phyloP scores from a whole-genome alignment of 768 basidiomycete genomes.

The Amyloporia xantha region DNA sequence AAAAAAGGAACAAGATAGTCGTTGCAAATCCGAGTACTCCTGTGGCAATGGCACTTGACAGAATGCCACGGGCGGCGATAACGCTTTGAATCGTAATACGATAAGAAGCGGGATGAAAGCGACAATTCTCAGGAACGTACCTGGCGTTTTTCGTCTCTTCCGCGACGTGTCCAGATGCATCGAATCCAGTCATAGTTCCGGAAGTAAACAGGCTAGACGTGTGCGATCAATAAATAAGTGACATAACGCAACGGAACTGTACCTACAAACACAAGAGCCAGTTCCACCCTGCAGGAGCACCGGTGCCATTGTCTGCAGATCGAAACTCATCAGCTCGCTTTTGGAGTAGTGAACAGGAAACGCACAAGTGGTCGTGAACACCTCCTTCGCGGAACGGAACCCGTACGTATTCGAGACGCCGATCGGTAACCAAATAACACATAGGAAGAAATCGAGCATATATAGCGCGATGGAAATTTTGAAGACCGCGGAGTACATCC shows the following conservation, averaged over 20 bases:
- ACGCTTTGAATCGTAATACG: too few relatives aligned
- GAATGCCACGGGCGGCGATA: slow-evolving; percentile 75
- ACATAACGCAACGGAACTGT: too few relatives aligned
- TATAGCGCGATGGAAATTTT: slow-evolving; percentile 67
- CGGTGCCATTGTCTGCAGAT: slow-evolving; percentile 80
- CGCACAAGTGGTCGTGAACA: slow-evolving; percentile 76
- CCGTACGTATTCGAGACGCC: slow-evolving; percentile 87
- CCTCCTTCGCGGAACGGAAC: slow-evolving; percentile 76
- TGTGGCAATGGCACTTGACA: slow-evolving; percentile 71
- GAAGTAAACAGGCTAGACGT: slow-evolving; percentile 69
- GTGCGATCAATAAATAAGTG: background rate
- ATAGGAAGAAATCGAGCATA: slow-evolving; percentile 83
- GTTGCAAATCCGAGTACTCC: slow-evolving; percentile 75
- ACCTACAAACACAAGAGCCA: slow-evolving; percentile 83
- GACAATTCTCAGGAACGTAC: slow-evolving; percentile 4
- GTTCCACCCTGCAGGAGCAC: slow-evolving; percentile 83
- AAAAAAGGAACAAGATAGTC: slow-evolving; percentile 78
- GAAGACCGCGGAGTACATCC: slow-evolving; percentile 70
- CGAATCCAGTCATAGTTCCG: slow-evolving; percentile 86
- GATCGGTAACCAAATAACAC: slow-evolving; percentile 88
- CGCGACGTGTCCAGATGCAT: slow-evolving; percentile 34
- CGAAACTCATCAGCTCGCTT: background rate
- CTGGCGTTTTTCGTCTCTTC: slow-evolving; percentile 29
- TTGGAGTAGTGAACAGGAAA: background rate
- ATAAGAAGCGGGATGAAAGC: too few relatives aligned